Evolutionary conservation across 2,329 filamentous ascomycete species (phyloP), one percentile per base, ranked within the genome.

Genomic region (Fusarium brachygibbosum): DNA sequence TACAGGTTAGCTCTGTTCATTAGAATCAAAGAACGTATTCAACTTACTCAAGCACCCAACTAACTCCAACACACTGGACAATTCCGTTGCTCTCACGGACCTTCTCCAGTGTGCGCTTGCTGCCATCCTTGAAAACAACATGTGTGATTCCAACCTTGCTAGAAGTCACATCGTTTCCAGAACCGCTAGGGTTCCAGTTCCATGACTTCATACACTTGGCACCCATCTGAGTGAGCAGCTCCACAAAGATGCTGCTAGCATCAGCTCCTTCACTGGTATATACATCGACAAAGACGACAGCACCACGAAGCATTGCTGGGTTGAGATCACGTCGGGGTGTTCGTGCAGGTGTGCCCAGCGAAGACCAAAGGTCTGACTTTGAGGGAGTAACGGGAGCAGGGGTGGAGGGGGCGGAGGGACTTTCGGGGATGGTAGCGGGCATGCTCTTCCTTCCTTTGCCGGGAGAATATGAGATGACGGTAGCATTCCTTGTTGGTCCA

Each of bases 121-220:
- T 90, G 45, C 94, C 94, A 75, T 97, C 94, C 78, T 97, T 97
- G 83, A 90, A 97, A 9, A 97, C 88, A 10, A 97, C 92, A 75
- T 97, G 94, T 0, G 93, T 97, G 73, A 97, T 93, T 7, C 90
- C 91, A 62, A 93, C 82, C 76, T 89, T 91, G 49, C 77, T 77
- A 41, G 78, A 76, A 16, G 79, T 77, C 8, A 75, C 74, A 16
- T 84, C 82, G 35, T 74, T 74, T 4, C 74, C 70, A 5, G 76
- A 70, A 21, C 78, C 80, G 54, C 61, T 79, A 9, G 88, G 88
- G 74, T 90, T 91, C 90, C 92, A 94, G 44, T 83, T 82, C 93
- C 93, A 96, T 16, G 84, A 85, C 79, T 90, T 92, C 42, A 94
- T 86, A 73, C 92, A 93, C 45, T 88, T 87, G 21, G 94, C 94